Evolutionary conservation across 306 rosid species (phyloP).

Genomic region (Sesbania bispinosa): DNA sequence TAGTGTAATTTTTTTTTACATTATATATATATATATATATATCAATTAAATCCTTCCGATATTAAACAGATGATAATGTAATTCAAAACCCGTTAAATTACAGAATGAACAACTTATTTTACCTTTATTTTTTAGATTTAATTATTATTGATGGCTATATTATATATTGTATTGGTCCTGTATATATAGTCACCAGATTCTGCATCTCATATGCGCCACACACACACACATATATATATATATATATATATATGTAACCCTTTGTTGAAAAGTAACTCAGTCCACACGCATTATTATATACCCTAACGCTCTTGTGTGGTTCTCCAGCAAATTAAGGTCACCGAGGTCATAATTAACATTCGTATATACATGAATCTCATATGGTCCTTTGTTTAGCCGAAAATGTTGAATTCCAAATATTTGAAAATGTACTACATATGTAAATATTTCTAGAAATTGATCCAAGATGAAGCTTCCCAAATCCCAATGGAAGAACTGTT

Average conservation of each 20-base stretch:
- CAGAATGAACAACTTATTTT: too few relatives aligned
- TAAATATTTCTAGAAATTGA: neutral
- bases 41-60: too few relatives aligned
- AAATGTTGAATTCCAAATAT: constrained; percentile 29
- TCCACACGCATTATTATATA: neutral
- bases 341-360: constrained; percentile 7
- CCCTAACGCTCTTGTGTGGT: neutral
- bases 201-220: neutral
- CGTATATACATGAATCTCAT: neutral
- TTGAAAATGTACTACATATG: neutral
- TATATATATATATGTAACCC: too few relatives aligned
- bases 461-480: neutral
- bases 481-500: neutral
- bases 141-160: too few relatives aligned
- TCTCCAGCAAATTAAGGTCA: neutral
- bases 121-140: too few relatives aligned
- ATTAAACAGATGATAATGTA: too few relatives aligned
- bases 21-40: too few relatives aligned
- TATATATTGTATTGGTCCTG: too few relatives aligned
- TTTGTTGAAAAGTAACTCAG: neutral
- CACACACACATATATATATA: too few relatives aligned
- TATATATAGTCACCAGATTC: neutral
- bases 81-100: too few relatives aligned
- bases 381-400: constrained; percentile 19
- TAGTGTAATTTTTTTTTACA: too few relatives aligned